Percentiles rank a stretch among this genome's conserved stretches.
These are phyloP conservation scores for Pyronema omphalodes DNA, from an alignment of 495 filamentous ascomycete genomes.

Conservation along the genomic window DNA sequence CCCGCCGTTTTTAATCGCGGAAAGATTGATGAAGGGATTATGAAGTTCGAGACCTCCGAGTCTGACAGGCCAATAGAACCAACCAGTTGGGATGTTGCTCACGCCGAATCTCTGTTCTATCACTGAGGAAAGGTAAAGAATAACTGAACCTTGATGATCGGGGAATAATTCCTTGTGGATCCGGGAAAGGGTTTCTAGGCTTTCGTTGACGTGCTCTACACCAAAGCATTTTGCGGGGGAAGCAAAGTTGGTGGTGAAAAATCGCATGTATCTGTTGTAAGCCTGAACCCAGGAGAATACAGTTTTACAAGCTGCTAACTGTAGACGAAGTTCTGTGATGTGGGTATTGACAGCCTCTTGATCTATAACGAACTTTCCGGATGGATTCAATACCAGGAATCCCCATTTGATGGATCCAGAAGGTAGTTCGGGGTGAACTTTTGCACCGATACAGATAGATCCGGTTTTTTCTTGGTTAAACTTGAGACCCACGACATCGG, in stretches of 20 bases:
- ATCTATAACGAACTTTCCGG: slow-evolving; percentile 43
- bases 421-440: slow-evolving; percentile 28
- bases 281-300: slow-evolving; percentile 46
- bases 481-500: slow-evolving; percentile 35
- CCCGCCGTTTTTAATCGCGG: neutral
- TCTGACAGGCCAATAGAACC: neutral
- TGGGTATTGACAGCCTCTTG: slow-evolving; percentile 43
- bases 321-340: slow-evolving; percentile 39
- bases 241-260: slow-evolving; percentile 48
- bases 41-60: neutral
- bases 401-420: slow-evolving; percentile 46
- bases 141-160: slow-evolving; percentile 32
- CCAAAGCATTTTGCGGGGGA: slow-evolving; percentile 33
- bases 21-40: neutral
- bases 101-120: slow-evolving; percentile 38
- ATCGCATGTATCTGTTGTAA: slow-evolving; percentile 48
- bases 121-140: slow-evolving; percentile 36
- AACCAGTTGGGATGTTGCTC: slow-evolving; percentile 26
- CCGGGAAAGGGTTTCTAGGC: slow-evolving; percentile 38
- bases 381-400: slow-evolving; percentile 39
- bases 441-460: slow-evolving; percentile 29
- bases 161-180: slow-evolving; percentile 40
- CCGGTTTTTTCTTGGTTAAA: slow-evolving; percentile 44
- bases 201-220: slow-evolving; percentile 42
- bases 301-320: slow-evolving; percentile 38